Percentiles rank a stretch among this genome's conserved stretches.
Conservation (phyloP, 225 moss, liverwort and hornwort genomes). For the Takakia lepidozioides region DNA sequence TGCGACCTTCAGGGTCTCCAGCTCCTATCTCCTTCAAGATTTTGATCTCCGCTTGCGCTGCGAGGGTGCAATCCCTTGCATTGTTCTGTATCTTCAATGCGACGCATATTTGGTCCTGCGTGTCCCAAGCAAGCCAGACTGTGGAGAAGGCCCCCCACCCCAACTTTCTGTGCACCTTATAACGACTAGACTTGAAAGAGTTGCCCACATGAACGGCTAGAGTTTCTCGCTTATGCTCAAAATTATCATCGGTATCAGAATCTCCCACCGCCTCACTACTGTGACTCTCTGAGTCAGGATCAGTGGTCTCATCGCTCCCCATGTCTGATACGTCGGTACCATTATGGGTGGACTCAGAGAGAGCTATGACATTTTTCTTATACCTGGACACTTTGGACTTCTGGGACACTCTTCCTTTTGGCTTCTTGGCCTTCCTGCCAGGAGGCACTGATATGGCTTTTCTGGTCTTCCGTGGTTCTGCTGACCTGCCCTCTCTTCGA, state of each 20-base stretch:
- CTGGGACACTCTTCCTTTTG: no score
- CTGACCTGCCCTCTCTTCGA: no score
- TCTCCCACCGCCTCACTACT: constrained; percentile 14
- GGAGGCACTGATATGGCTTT: no score
- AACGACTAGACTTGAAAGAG: constrained; percentile 17
- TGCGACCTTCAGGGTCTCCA: constrained; percentile 1
- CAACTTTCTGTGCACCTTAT: constrained; percentile 25
- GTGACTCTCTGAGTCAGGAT: constrained; percentile 8
- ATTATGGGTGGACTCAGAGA: no score
- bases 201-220: constrained; percentile 14
- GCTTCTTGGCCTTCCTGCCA: no score
- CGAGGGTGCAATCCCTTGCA: constrained; percentile 25
- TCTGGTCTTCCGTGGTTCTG: no score
- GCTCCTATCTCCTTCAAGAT: constrained; percentile 22
- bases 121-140: constrained; percentile 30
- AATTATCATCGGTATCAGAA: constrained; percentile 4
- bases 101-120: constrained; percentile 14
- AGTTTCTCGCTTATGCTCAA: constrained; percentile 14
- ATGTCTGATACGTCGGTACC: no score
- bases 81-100: constrained; percentile 41
- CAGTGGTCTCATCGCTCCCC: no score
- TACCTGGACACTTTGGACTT: no score
- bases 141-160: constrained; percentile 31
- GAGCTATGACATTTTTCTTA: no score
- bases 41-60: constrained; percentile 31